These are phyloP conservation scores for Nothophytophthora sp. DNA, from an alignment of 352 stramenopile genomes.

Conservation along the genomic window DNA sequence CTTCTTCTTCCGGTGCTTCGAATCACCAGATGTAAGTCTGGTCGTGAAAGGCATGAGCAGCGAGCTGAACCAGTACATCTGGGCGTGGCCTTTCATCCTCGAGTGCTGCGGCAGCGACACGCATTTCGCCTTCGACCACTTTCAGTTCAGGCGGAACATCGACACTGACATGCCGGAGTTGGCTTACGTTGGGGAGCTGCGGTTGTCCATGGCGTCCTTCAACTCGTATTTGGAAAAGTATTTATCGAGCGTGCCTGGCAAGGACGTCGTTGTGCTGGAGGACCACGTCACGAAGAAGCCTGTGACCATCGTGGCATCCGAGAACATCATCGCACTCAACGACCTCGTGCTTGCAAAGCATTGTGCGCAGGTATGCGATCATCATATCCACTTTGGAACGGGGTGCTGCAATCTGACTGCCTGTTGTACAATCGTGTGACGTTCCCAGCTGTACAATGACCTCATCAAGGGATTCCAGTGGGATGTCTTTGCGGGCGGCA, in stretches of 20 bases:
- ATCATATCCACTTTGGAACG: no score
- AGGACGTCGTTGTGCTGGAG: constrained; percentile 69
- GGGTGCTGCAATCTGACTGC: background rate
- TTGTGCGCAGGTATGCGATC: constrained; percentile 51
- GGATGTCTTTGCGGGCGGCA: constrained; percentile 82
- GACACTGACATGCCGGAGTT: constrained; percentile 54
- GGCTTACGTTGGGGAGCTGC: constrained; percentile 67
- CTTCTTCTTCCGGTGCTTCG: constrained; percentile 73
- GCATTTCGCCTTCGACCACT: constrained; percentile 78
- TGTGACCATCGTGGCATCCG: constrained; percentile 56
- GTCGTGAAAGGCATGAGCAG: constrained; percentile 82
- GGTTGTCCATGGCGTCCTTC: constrained; percentile 73
- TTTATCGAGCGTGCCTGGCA: constrained; percentile 49
- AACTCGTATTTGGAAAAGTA: constrained; percentile 80
- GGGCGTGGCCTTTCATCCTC: constrained; percentile 80
- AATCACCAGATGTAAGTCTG: constrained; percentile 75
- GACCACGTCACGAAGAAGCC: constrained; percentile 73
- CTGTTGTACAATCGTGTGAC: background rate
- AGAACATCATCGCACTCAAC: constrained; percentile 82
- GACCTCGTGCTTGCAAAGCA: constrained; percentile 68
- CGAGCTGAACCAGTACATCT: constrained; percentile 82
- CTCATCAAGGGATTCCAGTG: constrained; percentile 85
- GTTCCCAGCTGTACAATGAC: constrained; percentile 64
- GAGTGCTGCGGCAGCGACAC: constrained; percentile 73
- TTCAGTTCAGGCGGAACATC: constrained; percentile 60